phyloP scores from a whole-genome alignment of 2,329 filamentous ascomycete species.

The Scleromitrula shiraiana region DNA sequence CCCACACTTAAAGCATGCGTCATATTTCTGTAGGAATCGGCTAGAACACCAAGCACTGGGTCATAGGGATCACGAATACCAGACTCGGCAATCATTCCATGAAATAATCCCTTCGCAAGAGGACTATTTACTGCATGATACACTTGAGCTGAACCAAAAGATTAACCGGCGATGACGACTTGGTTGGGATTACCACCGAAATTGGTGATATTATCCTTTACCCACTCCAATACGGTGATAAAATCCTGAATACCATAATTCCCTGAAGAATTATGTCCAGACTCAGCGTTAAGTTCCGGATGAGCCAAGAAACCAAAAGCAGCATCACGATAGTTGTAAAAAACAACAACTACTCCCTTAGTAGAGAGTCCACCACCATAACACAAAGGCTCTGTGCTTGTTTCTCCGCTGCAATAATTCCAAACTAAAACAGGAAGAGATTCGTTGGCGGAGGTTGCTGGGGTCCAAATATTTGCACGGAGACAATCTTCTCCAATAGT shows the following conservation, averaged over 20 bases:
- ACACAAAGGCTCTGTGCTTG: constrained; percentile 32
- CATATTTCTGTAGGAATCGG: constrained; percentile 22
- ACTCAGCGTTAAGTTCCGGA: constrained; percentile 17
- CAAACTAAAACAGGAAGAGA: constrained; percentile 35
- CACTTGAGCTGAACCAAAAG: constrained; percentile 41
- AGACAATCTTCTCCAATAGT: background rate
- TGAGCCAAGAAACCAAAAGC: constrained; percentile 20
- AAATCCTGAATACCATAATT: constrained; percentile 67
- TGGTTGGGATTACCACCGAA: constrained; percentile 62
- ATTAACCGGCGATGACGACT: constrained; percentile 58
- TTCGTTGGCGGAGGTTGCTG: constrained; percentile 11
- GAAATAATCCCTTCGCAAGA: constrained; percentile 20
- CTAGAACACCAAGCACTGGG: constrained; percentile 24
- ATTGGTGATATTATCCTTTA: constrained; percentile 39
- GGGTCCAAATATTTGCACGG: constrained; percentile 30
- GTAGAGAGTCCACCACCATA: constrained; percentile 35
- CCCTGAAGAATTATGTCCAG: constrained; percentile 30
- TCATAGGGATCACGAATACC: constrained; percentile 28
- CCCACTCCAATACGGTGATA: constrained; percentile 41
- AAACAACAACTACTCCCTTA: constrained; percentile 36
- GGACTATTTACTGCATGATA: constrained; percentile 24
- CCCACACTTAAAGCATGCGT: constrained; percentile 18
- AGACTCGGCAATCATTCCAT: constrained; percentile 28
- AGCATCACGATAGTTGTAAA: constrained; percentile 38
- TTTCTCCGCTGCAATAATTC: constrained; percentile 36